Evolutionary conservation across 2,329 filamentous ascomycete genomes (phyloP), one percentile per base, ranked within the genome.

Genomic region (Tolypocladium tropicale): DNA sequence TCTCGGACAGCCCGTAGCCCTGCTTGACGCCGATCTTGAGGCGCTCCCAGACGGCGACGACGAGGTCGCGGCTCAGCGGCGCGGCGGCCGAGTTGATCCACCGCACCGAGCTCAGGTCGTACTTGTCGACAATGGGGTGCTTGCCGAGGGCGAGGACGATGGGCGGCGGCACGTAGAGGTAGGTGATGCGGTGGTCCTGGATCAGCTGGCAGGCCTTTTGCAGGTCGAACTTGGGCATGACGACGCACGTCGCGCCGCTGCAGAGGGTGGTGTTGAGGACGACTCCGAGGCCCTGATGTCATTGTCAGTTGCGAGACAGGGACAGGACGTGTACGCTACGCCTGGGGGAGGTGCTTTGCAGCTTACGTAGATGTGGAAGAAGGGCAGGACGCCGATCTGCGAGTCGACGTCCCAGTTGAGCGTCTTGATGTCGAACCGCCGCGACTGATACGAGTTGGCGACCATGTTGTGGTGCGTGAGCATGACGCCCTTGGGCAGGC

Each of bases 71-170:
- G 0, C 90, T 93, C 43, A 96, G 75, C 0, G 93, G 93, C 0
- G 93, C 92, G 0, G 92, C 93, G 28, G 89, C 93, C 0, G 84
- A 92, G 72, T 91, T 94, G 76, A 96, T 77, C 82, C 92, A 92
- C 50, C 88, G 86, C 28, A 97, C 67, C 5, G 81, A 84, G 18
- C 82, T 85, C 46, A 97, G 77, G 69, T 97, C 84, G 72, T 95
- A 96, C 60, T 90, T 88, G 54, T 81, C 80, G 9, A 96, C 85
- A 3, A 84, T 66, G 0, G 91, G 90, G 63, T 89, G 82, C 70
- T 96, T 96, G 60, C 86, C 82, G 1, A 97, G 80, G 0, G 86
- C 79, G 10, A 97, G 79, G 1, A 95, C 80, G 7, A 97, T 84
- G 0, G 93, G 92, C 1, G 92, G 92, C 0, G 92, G 90, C 12